Evolutionary conservation across 2,329 filamentous ascomycete species (phyloP), one percentile per base, ranked within the genome.

Genomic region (Aspergillus piperis): DNA sequence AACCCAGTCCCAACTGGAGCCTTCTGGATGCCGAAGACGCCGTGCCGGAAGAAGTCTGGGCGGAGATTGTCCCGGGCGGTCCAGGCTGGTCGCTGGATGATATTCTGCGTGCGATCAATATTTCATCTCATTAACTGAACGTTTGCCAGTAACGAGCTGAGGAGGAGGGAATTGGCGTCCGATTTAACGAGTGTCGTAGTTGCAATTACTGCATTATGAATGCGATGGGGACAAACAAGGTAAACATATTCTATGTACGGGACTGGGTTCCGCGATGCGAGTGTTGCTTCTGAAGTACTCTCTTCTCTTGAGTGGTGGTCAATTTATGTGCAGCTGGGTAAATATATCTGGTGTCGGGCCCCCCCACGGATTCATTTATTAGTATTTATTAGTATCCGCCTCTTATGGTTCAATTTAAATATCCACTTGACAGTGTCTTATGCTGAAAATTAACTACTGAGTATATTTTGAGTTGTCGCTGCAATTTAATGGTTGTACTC

Each of bases 1-100:
- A 90, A 60, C 86, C 86, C 30, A 97, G 91, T 71, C 95, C 95
- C 2, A 93, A 99, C 72, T 99, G 94, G 92, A 85, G 81, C 36
- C 77, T 91, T 2, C 68, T 98, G 21, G 80, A 85, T 1, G 83
- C 86, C 55, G 80, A 81, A 1, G 79, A 88, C 57, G 83, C 83
- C 23, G 77, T 94, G 11, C 66, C 77, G 0, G 85, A 88, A 1
- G 80, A 84, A 2, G 79, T 89, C 0, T 96, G 92, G 92, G 84
- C 81, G 53, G 83, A 85, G 32, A 81, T 87, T 10, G 85, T 93
- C 10, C 84, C 84, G 8, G 89, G 89, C 8, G 84, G 84, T 54
- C 84, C 84, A 5, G 84, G 84, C 2, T 78, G 84, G 68, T 85
- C 84, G 7, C 80, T 89, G 1, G 84, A 88, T 23, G 87, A 90